A percentile compares a stretch with the other conserved stretches of the same genome.
phyloP scores from a whole-genome alignment of 805 yeast species.

The Starmerella riodocensis region DNA sequence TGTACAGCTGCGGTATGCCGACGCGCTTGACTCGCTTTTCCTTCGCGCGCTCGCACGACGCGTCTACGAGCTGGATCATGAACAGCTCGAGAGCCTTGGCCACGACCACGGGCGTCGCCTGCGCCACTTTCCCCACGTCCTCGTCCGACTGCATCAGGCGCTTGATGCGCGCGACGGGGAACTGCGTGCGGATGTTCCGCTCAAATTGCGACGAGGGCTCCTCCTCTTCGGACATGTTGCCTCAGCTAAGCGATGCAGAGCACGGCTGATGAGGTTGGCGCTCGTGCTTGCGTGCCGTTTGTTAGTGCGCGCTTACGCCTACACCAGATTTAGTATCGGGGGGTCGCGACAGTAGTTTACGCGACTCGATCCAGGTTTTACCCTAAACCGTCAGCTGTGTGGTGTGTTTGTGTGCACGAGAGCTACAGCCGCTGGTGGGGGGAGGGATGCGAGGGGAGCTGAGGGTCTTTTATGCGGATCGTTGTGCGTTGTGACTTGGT shows the following conservation, averaged over 20 bases:
- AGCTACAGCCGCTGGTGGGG: too few relatives aligned
- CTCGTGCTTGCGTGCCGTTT: background rate
- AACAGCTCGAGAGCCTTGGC: slow-evolving; percentile 90
- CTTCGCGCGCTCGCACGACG: slow-evolving; percentile 65
- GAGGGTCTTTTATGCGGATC: too few relatives aligned
- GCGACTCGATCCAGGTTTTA: too few relatives aligned
- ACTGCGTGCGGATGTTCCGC: slow-evolving; percentile 31
- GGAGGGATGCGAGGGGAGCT: too few relatives aligned
- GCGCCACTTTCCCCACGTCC: slow-evolving; percentile 96
- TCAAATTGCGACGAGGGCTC: slow-evolving; percentile 18
- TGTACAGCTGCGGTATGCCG: slow-evolving; percentile 65
- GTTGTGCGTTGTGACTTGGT: too few relatives aligned
- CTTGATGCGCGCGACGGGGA: slow-evolving; percentile 69
- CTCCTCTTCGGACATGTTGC: slow-evolving; percentile 10
- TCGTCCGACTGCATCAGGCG: slow-evolving; percentile 96
- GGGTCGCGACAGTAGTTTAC: too few relatives aligned
- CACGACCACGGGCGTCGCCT: slow-evolving; percentile 95
- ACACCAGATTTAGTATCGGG: too few relatives aligned
- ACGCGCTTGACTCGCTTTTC: slow-evolving; percentile 65
- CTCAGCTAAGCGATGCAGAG: too few relatives aligned
- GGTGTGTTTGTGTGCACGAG: too few relatives aligned
- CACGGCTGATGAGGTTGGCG: too few relatives aligned
- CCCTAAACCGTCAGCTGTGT: too few relatives aligned
- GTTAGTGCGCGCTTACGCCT: background rate
- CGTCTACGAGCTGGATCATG: slow-evolving; percentile 77